Evolutionary conservation across 768 basidiomycete species (phyloP), one percentile per base, ranked within the genome.

Genomic region (Lentinula edodes): DNA sequence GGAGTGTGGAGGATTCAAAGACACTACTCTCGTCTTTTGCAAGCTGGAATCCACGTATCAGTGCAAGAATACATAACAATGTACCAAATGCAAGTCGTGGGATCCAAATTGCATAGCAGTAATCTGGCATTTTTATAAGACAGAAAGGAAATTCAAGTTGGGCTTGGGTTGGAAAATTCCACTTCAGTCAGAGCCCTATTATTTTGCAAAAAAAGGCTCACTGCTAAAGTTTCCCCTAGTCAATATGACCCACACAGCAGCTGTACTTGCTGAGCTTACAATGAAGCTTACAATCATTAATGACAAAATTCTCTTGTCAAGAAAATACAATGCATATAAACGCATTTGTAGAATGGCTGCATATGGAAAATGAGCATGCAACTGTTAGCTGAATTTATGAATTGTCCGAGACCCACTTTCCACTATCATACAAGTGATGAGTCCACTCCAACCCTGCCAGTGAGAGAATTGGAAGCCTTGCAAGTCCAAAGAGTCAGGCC

Each of bases 401-500:
- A 23, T 23, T 23, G 23, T 23, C 10, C 28, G 28, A 5, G 18
- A n/a, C 77, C 34, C 50, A 85, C 85, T 69, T 76, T 86, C 81
- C 20, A 83, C 80, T 42, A 85, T 72, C 68, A 83, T 76, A 68
- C 78, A 81, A 38, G 78, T 74, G 42, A 83, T 68, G 35, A 86
- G 65, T 6, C 84, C 84, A 1, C 83, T 83, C 76, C 80, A 83
- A 20, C 83, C 83, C 75, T 86, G 83, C 84, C 85, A 86, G 63
- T 70, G 72, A 64, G 80, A 83, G 72, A 80, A 84, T n/a, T 58
- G 64, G 8, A 71, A 64, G 66, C 83, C 81, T 81, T 18, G 9
- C 6, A 23, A 9, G 5, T 6, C 3, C 9, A 16, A 9, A 46
- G 13, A 34, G 18, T 39, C 6, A 1, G 3, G n/a, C 2, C 8